Percentiles rank a stretch among this genome's conserved stretches.
Conservation (phyloP, 1,139 yeast species). For the Saccharomyces uvarum region DNA sequence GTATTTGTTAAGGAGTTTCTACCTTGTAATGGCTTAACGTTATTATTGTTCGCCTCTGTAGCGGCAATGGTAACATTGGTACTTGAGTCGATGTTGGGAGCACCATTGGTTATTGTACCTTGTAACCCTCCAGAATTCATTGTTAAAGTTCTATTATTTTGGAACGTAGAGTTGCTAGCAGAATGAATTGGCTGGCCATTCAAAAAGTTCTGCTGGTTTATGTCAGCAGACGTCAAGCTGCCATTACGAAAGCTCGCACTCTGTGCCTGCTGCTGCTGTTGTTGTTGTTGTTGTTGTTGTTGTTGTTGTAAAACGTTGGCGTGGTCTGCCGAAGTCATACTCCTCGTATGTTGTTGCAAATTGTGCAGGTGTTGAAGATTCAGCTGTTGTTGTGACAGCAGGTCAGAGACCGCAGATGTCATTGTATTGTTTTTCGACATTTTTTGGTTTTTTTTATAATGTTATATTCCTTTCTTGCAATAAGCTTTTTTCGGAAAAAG, state of each 20-base stretch:
- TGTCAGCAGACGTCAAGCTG: conserved; percentile 7
- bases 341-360: conserved; percentile 23
- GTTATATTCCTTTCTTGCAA: not conserved
- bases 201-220: conserved; percentile 4
- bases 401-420: conserved; percentile 31
- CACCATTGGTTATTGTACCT: conserved; percentile 3
- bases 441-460: not conserved
- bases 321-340: conserved; percentile 9
- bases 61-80: not conserved
- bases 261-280: conserved; percentile 2
- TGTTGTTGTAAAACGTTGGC: conserved; percentile 5
- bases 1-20: conserved; percentile 16
- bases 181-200: not conserved
- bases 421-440: conserved; percentile 34
- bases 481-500: not conserved
- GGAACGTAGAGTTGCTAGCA: not conserved
- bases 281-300: conserved; percentile 4
- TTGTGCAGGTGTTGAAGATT: conserved; percentile 31
- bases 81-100: conserved; percentile 4
- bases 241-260: conserved; percentile 6
- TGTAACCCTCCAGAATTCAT: not conserved
- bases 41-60: not conserved
- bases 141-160: not conserved
- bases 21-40: conserved; percentile 5
- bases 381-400: conserved; percentile 34